Conservation (phyloP, 2,329 filamentous ascomycete genomes). For the Macrophomina tecta region DNA sequence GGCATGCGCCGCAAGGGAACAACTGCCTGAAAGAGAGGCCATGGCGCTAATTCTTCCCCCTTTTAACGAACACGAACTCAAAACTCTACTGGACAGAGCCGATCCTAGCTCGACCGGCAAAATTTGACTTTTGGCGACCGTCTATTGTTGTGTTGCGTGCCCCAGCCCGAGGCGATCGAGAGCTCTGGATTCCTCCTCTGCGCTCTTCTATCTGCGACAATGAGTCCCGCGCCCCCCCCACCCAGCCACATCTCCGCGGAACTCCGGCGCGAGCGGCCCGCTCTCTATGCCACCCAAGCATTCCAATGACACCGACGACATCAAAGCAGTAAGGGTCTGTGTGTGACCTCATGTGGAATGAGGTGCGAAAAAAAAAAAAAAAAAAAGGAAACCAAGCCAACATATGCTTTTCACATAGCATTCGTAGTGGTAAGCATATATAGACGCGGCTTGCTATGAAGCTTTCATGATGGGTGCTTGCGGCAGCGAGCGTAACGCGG, state of each 20-base stretch:
- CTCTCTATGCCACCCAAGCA: background rate
- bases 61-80: background rate
- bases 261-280: constrained; percentile 8
- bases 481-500: background rate
- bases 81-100: background rate
- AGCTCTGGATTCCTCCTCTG: background rate
- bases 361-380: background rate
- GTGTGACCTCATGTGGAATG: background rate
- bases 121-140: background rate
- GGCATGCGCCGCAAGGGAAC: too few relatives aligned
- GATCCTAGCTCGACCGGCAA: background rate
- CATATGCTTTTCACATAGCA: background rate
- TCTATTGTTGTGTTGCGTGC: background rate
- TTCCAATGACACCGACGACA: background rate
- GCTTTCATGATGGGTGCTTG: background rate
- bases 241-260: background rate
- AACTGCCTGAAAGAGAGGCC: background rate
- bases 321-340: background rate
- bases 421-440: background rate
- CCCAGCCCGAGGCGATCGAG: background rate
- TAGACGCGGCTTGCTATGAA: background rate
- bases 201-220: background rate
- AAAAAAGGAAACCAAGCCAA: background rate
- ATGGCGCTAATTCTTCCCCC: background rate
- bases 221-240: background rate